Evolutionary conservation across 805 yeast genomes (phyloP), one percentile per base, ranked within the genome.

Genomic region (Cyberlindnera nakhonratchasimensis): DNA sequence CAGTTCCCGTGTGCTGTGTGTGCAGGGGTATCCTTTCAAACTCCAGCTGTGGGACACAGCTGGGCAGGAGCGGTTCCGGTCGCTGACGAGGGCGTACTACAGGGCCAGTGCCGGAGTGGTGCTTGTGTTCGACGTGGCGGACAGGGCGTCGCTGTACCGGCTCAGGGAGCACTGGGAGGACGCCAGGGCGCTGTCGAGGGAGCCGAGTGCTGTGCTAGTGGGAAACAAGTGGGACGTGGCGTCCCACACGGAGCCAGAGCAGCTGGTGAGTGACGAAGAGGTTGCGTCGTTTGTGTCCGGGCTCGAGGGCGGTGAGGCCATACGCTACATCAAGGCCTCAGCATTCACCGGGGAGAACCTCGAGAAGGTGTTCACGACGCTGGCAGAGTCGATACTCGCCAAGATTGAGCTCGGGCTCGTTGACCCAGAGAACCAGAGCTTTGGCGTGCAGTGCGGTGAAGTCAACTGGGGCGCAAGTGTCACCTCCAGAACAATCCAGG

Each of bases 401-500:
- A 72, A 72, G 52, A 62, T 75, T 13, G 78, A 75, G 47, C 55
- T 68, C 22, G 80, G 79, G 1, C 58, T 52, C 5, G 54, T 74
- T 7, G 75, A 73, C 46, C 77, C 77, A 0, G 76, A 74, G 44
- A 64, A 66, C 40, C 62, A 64, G 16, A 66, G 64, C 34, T 61
- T 63, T 29, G 79, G 79, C 2, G 76, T 74, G 3, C 79, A 74
- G 46, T 74, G 71, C 44, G 79, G 79, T n/a, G 72, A 70, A 37
- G 26, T 51, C n/a, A 39, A 36, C 32, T 43, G 47, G 45, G 39
- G 43, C 6, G 39, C n/a, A 28, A 46, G 45, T n/a, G 30, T 43
- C 2, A 24, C 46, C 5, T 22, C 46, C 5, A 35, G 34, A 26
- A 25, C 36, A 14, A 42, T 46, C 37, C 31, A 35, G 31, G 35